These are phyloP conservation scores for Perilla frutescens DNA, from an alignment of 257 asterid genomes.

Conservation along the genomic window DNA sequence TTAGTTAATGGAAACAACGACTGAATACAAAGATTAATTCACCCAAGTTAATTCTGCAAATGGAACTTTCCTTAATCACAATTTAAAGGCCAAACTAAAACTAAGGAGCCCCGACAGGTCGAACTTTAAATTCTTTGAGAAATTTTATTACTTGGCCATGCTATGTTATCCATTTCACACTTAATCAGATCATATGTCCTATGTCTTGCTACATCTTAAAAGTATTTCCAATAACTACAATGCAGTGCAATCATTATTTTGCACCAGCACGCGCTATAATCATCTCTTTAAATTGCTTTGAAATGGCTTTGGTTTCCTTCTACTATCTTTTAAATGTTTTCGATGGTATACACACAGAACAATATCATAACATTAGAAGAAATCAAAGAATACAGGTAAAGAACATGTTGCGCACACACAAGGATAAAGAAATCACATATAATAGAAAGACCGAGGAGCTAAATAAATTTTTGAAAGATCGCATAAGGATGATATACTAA, in stretches of 20 bases:
- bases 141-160: not conserved
- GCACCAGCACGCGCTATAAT: not conserved
- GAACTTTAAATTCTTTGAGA: not conserved
- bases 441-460: not conserved
- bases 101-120: not conserved
- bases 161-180: not conserved
- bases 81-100: slow-evolving; percentile 17
- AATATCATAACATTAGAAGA: not conserved
- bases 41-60: not conserved
- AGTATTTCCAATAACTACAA: not conserved
- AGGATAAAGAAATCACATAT: not conserved
- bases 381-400: not conserved
- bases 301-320: slow-evolving; percentile 2
- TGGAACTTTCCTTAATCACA: not conserved
- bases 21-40: not conserved
- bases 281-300: slow-evolving; percentile 3
- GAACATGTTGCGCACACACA: not conserved
- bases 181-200: slow-evolving; percentile 3
- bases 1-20: not conserved
- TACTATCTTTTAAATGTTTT: not conserved
- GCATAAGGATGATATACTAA: not conserved
- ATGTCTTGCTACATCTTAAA: not conserved
- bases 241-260: not conserved
- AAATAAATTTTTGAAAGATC: not conserved
- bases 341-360: not conserved